Evolutionary conservation across 441 rosid species (phyloP), one percentile per base, ranked within the genome.

Genomic region (Macaranga tanarius): DNA sequence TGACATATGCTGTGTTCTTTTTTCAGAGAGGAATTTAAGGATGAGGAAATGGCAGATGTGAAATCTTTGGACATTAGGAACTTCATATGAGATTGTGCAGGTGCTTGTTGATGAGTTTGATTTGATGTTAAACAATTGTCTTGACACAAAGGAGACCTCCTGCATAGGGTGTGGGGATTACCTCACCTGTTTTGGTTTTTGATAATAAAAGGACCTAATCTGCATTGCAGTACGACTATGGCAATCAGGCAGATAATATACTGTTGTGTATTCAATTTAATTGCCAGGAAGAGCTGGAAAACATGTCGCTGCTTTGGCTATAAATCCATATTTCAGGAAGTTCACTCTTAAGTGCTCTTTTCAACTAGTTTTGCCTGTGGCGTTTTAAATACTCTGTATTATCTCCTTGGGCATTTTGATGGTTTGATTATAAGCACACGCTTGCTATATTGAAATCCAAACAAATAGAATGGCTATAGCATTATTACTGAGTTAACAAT

Each of bases 11-110:
- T 51, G 67, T 59, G 0, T 1, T 40, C 47, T 72, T 16, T 13
- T 68, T 79, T 22, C 91, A 95, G 98, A 85, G 97, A 95, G 79
- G 99, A 95, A 79, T 92, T 95, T 85, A 87, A 91, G 86, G 90
- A 88, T 13, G 99, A 91, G 86, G 76, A 52, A 55, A 76, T 82
- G 89, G 86, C 81, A 1, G 92, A 88, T 52, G 92, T 91, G 84
- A 95, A 88, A 86, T 88, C 97, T 13, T 70, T 92, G 85, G 99
- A 95, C 83, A 75, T 95, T 82, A 83, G 99, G 80, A 92, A 95
- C 88, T 92, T 92, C 80, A 79, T 95, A 45, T 95, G 77, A 89
- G 63, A 13, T 25, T 26, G 7, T 60, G 68, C 38, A 25, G 47
- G 42, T 10, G 57, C 63, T 31, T 62, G 40, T 47, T 34, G 22